Base-by-base conservation (phyloP, 139 green algal genomes). In the Closterium sp. region DNA sequence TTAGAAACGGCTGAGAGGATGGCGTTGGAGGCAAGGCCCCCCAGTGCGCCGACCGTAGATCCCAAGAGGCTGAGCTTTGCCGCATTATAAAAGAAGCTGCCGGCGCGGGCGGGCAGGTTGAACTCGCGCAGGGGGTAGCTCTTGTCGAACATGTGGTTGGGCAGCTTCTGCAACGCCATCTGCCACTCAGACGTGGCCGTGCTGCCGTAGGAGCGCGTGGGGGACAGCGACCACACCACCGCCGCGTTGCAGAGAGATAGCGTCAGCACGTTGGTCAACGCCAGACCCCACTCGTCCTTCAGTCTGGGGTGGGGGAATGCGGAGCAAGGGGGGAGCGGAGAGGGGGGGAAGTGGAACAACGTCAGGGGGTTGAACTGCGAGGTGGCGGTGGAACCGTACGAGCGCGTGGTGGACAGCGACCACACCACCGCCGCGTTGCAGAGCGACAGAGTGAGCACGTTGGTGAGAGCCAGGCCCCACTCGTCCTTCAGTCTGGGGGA, bases 41-140 rank as follows among this genome's bases (percentile, higher is more conserved):
- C 93, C 50, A 70, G 94, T 19, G 91, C 95, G 34, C 97, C 97
- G 32, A 95, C 45, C 22, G 93, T 91, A 32, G 98, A 32, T 89
- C 98, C 98, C 31, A 99, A 97, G 22, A 97, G 97, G 31, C 95
- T 96, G 29, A 99, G 97, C 97, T 99, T 96, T 0, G 96, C 97
- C 13, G 95, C 95, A 94, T 98, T 98, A 21, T 95, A 93, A 27
- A 97, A 95, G 91, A 99, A 97, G 91, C 95, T 95, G 31, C 91
- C 94, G 2, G 95, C 93, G 28, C 98, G 95, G 0, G 93, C 95
- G 42, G 91, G 93, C 30, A 91, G 93, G 84, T 95, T 97, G 96
- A 97, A 99, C 22, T 97, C 42, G 30, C 97, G 93, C 89, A 98
- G 94, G 0, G 98, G 98, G 2, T 97, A 97, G 70, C 92, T 97